Evolutionary conservation across 768 basidiomycete genomes (phyloP).

Genomic region (Tubosaeta sp.): DNA sequence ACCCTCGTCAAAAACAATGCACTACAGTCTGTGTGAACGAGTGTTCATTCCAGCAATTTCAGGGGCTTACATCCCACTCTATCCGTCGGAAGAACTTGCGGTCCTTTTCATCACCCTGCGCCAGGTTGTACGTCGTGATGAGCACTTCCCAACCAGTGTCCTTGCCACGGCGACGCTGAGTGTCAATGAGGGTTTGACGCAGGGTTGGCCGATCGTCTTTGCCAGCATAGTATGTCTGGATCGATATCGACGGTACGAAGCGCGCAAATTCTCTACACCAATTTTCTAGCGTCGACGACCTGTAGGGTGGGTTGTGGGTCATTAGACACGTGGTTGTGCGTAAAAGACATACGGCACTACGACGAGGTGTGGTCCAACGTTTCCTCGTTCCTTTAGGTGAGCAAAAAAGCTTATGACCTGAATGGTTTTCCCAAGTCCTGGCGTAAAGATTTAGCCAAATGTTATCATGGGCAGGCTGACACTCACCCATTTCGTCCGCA

Average conservation of each 20-base stretch:
- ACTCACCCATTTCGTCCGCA: conserved; percentile 97
- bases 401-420: conserved; percentile 98
- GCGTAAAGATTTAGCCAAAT: background rate
- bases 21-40: conserved; percentile 42
- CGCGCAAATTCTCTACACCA: conserved; percentile 96
- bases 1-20: conserved; percentile 94
- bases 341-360: conserved; percentile 80
- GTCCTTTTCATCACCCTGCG: conserved; percentile 82
- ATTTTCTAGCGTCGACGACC: conserved; percentile 95
- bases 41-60: background rate
- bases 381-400: conserved; percentile 74
- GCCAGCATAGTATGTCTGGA: conserved; percentile 91
- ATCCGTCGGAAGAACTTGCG: conserved; percentile 90
- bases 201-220: conserved; percentile 80
- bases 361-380: conserved; percentile 83
- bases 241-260: conserved; percentile 81
- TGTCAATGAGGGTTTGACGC: conserved; percentile 66
- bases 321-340: background rate
- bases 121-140: conserved; percentile 94
- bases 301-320: conserved; percentile 27
- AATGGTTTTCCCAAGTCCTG: conserved; percentile 96
- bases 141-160: conserved; percentile 84
- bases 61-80: conserved; percentile 81
- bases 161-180: conserved; percentile 44
- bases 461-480: no score